A percentile compares a stretch with the other conserved stretches of the same genome.
These are phyloP conservation scores for Grosmannia penicillata DNA, from an alignment of 2,329 filamentous ascomycete genomes.

Conservation along the genomic window DNA sequence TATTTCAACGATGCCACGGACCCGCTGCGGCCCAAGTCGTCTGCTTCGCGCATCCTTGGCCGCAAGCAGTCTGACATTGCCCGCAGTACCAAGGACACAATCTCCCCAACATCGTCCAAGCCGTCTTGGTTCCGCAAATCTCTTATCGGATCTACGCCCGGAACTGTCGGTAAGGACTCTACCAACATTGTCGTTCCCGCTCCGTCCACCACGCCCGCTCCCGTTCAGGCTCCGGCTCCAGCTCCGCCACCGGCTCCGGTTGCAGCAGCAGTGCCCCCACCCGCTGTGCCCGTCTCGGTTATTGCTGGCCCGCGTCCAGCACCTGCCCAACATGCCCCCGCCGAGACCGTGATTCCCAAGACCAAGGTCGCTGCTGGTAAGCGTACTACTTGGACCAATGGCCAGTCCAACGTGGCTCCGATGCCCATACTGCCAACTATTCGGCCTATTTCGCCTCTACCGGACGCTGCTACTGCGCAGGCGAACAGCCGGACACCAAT, in stretches of 20 bases:
- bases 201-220: slow-evolving; percentile 1
- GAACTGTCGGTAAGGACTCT: slow-evolving; percentile 1
- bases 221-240: neutral
- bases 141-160: slow-evolving; percentile 56
- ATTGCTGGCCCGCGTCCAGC: too few relatives aligned
- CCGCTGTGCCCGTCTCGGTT: slow-evolving; percentile 30
- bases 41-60: slow-evolving; percentile 67
- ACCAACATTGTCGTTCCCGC: neutral
- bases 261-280: slow-evolving; percentile 15
- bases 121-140: slow-evolving; percentile 97
- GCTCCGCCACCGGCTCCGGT: slow-evolving; percentile 9
- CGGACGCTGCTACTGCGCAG: slow-evolving; percentile 81
- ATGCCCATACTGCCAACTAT: slow-evolving; percentile 96
- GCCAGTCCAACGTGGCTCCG: slow-evolving; percentile 63
- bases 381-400: slow-evolving; percentile 87
- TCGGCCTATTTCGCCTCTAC: slow-evolving; percentile 88
- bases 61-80: slow-evolving; percentile 80
- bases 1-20: slow-evolving; percentile 90
- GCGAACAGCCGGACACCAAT: slow-evolving; percentile 51
- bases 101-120: slow-evolving; percentile 54
- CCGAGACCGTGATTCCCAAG: slow-evolving; percentile 27
- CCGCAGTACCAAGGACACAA: slow-evolving; percentile 50
- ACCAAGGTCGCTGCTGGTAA: slow-evolving; percentile 49
- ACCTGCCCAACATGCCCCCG: too few relatives aligned
- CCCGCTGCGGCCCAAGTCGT: slow-evolving; percentile 82